Conservation (phyloP, 2,329 filamentous ascomycete genomes). For the Fusarium sp. region DNA sequence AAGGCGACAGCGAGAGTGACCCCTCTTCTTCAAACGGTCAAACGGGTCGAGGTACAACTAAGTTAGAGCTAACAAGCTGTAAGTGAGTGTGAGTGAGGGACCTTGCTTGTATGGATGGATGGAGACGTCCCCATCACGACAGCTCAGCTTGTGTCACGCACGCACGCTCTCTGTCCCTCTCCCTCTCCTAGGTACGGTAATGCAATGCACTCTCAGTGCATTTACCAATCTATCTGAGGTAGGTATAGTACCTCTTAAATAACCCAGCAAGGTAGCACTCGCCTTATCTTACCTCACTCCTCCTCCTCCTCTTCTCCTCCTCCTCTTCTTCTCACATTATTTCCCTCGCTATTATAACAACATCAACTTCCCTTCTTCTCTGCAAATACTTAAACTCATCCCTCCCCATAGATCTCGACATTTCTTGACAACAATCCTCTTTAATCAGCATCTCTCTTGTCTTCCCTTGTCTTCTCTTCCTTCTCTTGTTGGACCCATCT, state of each 20-base stretch:
- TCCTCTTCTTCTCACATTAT: not conserved
- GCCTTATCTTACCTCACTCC: conserved; percentile 15
- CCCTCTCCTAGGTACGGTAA: not conserved
- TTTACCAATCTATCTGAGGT: not conserved
- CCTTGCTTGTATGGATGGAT: not conserved
- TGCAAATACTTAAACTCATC: conserved; percentile 3
- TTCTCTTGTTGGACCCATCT: not conserved
- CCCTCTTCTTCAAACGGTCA: conserved; percentile 1
- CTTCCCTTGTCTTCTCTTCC: not conserved
- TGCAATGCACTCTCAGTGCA: not conserved
- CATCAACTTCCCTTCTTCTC: conserved; percentile 1
- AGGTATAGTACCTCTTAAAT: conserved; percentile 1
- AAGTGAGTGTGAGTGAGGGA: not conserved
- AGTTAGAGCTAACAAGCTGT: not conserved
- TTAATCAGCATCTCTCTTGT: not conserved
- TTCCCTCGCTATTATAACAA: not conserved
- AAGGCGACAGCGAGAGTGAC: not conserved
- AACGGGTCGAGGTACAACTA: not conserved
- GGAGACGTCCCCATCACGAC: not conserved
- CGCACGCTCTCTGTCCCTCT: not conserved
- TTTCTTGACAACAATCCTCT: conserved; percentile 2
- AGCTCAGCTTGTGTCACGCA: conserved; percentile 9
- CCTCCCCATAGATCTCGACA: not conserved
- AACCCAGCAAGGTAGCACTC: conserved; percentile 14
- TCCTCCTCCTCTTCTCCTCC: not conserved